Evolutionary conservation across 495 filamentous ascomycete species (phyloP).

Genomic region (Evernia prunastri): DNA sequence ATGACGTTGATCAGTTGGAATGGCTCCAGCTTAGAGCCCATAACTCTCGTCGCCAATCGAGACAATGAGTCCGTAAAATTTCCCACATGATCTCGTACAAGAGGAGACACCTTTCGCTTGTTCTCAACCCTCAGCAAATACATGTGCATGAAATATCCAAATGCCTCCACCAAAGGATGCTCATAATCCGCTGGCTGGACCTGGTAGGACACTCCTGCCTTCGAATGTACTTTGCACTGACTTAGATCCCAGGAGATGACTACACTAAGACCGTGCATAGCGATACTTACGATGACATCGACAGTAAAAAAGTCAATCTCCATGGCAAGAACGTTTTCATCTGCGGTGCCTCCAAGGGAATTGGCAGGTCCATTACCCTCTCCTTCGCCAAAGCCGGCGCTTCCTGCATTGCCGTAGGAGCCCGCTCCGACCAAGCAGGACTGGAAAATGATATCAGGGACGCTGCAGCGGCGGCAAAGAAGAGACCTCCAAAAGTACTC

Average conservation of each 20-base stretch:
- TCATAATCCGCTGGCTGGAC: conserved; percentile 5
- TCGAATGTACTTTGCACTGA: background rate
- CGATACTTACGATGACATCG: conserved; percentile 35
- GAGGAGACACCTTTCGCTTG: background rate
- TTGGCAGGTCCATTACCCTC: conserved; percentile 46
- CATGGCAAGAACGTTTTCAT: conserved; percentile 42
- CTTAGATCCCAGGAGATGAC: conserved; percentile 1
- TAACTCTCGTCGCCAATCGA: too few relatives aligned
- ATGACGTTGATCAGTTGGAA: background rate
- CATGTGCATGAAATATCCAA: background rate
- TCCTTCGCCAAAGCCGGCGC: conserved; percentile 41
- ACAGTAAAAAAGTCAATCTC: conserved; percentile 34
- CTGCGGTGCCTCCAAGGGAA: conserved; percentile 44
- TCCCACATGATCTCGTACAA: background rate
- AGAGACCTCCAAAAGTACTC: conserved; percentile 30
- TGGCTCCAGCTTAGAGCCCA: too few relatives aligned
- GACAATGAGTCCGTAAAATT: background rate
- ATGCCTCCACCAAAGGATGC: conserved; percentile 8
- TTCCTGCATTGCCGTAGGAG: conserved; percentile 37
- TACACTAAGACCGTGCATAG: conserved; percentile 26
- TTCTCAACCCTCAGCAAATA: background rate
- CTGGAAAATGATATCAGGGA: conserved; percentile 34
- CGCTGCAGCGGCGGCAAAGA: conserved; percentile 33
- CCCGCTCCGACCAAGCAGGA: conserved; percentile 35
- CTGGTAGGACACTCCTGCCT: background rate